Conservation (phyloP, 768 basidiomycete species). For the Lactarius psammicola region DNA sequence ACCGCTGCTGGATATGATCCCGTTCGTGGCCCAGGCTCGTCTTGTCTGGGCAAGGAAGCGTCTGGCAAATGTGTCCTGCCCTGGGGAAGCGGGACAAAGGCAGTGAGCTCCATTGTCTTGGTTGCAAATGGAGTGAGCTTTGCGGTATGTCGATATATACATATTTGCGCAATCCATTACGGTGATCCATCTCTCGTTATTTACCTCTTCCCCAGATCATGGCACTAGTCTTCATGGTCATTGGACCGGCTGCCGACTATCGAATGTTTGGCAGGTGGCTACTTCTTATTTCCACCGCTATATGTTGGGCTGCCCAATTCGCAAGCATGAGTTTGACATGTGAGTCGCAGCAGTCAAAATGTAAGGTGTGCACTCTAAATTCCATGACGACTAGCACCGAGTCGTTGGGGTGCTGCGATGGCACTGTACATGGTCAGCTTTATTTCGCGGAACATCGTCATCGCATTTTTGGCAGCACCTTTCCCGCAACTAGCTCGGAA, state of each 20-base stretch:
- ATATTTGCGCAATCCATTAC: background rate
- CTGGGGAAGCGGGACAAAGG: slow-evolving; percentile 70
- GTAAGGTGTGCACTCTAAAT: background rate
- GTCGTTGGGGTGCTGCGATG: slow-evolving; percentile 73
- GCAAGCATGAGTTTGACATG: slow-evolving; percentile 70
- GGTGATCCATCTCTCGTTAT: no score
- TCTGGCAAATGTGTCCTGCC: slow-evolving; percentile 76
- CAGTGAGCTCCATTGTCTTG: slow-evolving; percentile 70
- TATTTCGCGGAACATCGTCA: slow-evolving; percentile 73
- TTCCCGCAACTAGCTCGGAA: slow-evolving; percentile 83
- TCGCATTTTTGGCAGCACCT: slow-evolving; percentile 75
- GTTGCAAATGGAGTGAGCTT: slow-evolving; percentile 77
- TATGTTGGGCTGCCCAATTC: slow-evolving; percentile 81
- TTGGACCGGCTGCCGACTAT: slow-evolving; percentile 66
- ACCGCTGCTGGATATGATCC: slow-evolving; percentile 72
- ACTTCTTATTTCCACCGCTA: slow-evolving; percentile 61
- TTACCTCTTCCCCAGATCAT: slow-evolving; percentile 47
- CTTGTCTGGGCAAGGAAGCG: slow-evolving; percentile 51
- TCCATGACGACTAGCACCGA: slow-evolving; percentile 45
- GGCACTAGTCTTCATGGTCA: slow-evolving; percentile 76
- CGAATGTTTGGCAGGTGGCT: slow-evolving; percentile 78
- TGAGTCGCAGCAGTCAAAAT: slow-evolving; percentile 34
- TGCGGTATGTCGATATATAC: slow-evolving; percentile 48
- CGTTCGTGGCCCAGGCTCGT: slow-evolving; percentile 61
- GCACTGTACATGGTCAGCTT: slow-evolving; percentile 77